Base-by-base conservation (phyloP, 106 monocot species). In the Dioscorea zingiberensis region DNA sequence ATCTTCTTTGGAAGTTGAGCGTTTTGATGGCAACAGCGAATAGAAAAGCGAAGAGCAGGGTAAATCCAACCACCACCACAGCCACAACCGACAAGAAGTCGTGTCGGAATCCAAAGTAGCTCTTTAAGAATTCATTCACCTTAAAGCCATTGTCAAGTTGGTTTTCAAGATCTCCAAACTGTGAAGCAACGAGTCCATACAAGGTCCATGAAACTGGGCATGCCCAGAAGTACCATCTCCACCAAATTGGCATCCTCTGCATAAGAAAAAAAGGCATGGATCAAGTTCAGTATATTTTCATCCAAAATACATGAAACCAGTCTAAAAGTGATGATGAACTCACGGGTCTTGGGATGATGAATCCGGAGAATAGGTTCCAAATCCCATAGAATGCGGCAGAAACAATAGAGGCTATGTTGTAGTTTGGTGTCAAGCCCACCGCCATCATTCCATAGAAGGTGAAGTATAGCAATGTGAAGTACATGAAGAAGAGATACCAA, bases 1-100 rank as follows among this genome's bases (percentile, higher is more conserved):
- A 79, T 64, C 79, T 73, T 47, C 48, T 79, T 22, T 79, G 79
- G 68, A 79, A 79, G 57, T 79, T 79, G 25, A 79, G 68, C 48
- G 49, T 32, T 47, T 73, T 79, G 17, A 79, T 79, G 23, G 73
- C 55, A 10, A 79, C 29, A 9, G 32, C 68, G 28, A 79, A 79
- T 2, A 74, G 60, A 48, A 79, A 30, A 13, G 73, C 74, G 28
- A 79, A 79, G 44, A 79, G 48, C 56, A 68, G 38, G 8, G 74
- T 18, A 14, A 79, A 79, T 8, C 45, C 69, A 25, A 69, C 79
- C 0, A 69, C 63, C 45, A 60, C 56, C 13, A 38, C 79, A 13
- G 79, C 79, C 6, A 74, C 73, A 19, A 69, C 79, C 8, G 63
- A 69, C 17, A 79, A 55, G 51, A 79, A 79, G 57, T 59, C 58